Percentiles rank a stretch among this genome's conserved stretches.
phyloP scores from a whole-genome alignment of 768 basidiomycete species.

The Suillus paluster region DNA sequence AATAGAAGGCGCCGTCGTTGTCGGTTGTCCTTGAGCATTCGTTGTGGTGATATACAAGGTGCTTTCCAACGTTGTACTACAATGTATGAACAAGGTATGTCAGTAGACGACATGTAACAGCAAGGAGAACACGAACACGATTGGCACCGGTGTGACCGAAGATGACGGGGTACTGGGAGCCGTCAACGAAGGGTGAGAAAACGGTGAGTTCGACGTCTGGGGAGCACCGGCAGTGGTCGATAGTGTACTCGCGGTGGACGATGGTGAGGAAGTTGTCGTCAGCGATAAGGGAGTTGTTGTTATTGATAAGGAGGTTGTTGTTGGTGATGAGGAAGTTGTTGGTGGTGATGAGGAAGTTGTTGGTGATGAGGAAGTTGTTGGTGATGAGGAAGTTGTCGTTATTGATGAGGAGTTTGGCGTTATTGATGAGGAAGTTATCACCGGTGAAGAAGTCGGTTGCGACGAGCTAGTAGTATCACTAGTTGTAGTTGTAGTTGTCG shows the following conservation, averaged over 20 bases:
- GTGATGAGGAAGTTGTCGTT: slow-evolving; percentile 13
- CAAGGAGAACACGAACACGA: slow-evolving; percentile 23
- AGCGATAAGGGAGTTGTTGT: slow-evolving; percentile 21
- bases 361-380: neutral
- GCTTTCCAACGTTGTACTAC: slow-evolving; percentile 57
- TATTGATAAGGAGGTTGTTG: neutral
- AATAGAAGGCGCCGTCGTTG: slow-evolving; percentile 55
- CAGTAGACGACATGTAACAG: slow-evolving; percentile 15
- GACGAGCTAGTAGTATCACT: slow-evolving; percentile 12
- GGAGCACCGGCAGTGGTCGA: slow-evolving; percentile 8
- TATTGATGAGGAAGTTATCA: slow-evolving; percentile 17
- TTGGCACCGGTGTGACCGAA: slow-evolving; percentile 11
- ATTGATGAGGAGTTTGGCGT: slow-evolving; percentile 14
- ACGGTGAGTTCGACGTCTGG: slow-evolving; percentile 10
- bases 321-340: slow-evolving; percentile 14
- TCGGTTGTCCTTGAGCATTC: slow-evolving; percentile 53
- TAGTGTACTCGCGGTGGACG: slow-evolving; percentile 13
- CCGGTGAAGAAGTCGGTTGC: neutral
- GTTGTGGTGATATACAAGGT: slow-evolving; percentile 61
- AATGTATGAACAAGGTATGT: slow-evolving; percentile 15
- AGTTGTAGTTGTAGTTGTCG: slow-evolving; percentile 25
- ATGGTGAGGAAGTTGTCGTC: slow-evolving; percentile 20
- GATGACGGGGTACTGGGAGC: slow-evolving; percentile 18
- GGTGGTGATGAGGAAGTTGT: slow-evolving; percentile 17
- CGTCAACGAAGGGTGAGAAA: slow-evolving; percentile 12